phyloP scores from a whole-genome alignment of 441 rosid species.

The Euphorbia celastroides region DNA sequence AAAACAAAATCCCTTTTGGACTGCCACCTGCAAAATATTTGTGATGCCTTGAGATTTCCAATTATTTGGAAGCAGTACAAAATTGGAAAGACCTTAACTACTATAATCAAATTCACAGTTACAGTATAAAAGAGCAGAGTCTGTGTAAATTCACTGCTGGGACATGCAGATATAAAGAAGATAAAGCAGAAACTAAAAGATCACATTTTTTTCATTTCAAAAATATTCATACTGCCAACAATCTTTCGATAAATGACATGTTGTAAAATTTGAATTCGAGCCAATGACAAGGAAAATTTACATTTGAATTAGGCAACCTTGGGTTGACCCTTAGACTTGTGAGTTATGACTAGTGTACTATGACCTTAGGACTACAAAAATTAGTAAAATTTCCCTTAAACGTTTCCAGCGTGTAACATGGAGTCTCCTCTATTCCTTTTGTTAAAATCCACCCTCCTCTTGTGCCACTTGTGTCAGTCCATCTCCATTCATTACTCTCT shows the following conservation, averaged over 20 bases:
- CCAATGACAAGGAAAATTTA: not conserved
- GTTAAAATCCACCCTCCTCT: not conserved
- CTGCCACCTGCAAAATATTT: constrained; percentile 69
- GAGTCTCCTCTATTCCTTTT: not conserved
- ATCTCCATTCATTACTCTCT: not conserved
- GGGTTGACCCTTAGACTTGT: not conserved
- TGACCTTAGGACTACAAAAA: not conserved
- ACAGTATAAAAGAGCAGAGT: not conserved
- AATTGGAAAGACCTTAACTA: not conserved
- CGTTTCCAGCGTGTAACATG: not conserved
- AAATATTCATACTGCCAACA: not conserved
- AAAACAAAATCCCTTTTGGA: constrained; percentile 91
- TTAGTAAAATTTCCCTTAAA: not conserved
- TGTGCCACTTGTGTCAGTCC: not conserved
- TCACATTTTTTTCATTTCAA: not conserved
- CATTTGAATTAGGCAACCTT: not conserved
- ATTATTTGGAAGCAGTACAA: not conserved
- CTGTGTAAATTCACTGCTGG: not conserved
- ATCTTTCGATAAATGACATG: not conserved
- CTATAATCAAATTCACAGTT: not conserved
- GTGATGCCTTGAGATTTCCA: not conserved
- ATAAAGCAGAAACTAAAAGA: not conserved
- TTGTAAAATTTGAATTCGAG: not conserved
- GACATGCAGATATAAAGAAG: not conserved
- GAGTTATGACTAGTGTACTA: not conserved